Evolutionary conservation across 2,329 filamentous ascomycete species (phyloP).

Genomic region (Ophiostoma sp.): DNA sequence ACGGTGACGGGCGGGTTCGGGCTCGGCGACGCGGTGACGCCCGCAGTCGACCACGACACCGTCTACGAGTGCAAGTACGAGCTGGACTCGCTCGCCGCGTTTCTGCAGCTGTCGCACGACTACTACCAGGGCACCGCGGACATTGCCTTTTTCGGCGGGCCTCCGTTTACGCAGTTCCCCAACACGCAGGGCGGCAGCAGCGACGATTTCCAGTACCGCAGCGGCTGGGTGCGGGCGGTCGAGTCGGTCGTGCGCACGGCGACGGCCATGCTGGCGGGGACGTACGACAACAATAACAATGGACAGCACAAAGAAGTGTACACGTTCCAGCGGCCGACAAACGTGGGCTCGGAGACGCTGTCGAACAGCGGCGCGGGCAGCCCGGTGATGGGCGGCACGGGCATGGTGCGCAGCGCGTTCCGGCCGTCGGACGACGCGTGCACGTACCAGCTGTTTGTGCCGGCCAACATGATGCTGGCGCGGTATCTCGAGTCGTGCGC

Average conservation of each 20-base stretch:
- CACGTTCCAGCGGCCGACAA: constrained; percentile 64
- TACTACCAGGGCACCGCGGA: constrained; percentile 65
- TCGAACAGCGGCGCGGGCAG: constrained; percentile 64
- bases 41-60: constrained; percentile 52
- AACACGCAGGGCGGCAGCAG: constrained; percentile 29
- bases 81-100: constrained; percentile 72
- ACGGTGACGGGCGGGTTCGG: constrained; percentile 32
- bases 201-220: constrained; percentile 58
- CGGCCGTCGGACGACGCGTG: constrained; percentile 74
- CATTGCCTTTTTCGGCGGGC: constrained; percentile 57
- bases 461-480: constrained; percentile 67
- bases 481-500: constrained; percentile 45
- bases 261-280: constrained; percentile 58
- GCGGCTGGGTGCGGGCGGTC: constrained; percentile 60
- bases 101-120: constrained; percentile 65
- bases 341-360: constrained; percentile 66
- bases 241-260: constrained; percentile 59
- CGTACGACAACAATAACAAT: constrained; percentile 49
- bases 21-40: constrained; percentile 27
- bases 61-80: constrained; percentile 87
- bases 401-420: constrained; percentile 70
- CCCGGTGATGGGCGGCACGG: constrained; percentile 62
- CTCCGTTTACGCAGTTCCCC: not conserved
- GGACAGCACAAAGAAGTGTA: constrained; percentile 40
- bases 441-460: constrained; percentile 72